Evolutionary conservation across 768 basidiomycete species (phyloP), one percentile per base, ranked within the genome.

Genomic region (Chalciporus sphaerocephalus): DNA sequence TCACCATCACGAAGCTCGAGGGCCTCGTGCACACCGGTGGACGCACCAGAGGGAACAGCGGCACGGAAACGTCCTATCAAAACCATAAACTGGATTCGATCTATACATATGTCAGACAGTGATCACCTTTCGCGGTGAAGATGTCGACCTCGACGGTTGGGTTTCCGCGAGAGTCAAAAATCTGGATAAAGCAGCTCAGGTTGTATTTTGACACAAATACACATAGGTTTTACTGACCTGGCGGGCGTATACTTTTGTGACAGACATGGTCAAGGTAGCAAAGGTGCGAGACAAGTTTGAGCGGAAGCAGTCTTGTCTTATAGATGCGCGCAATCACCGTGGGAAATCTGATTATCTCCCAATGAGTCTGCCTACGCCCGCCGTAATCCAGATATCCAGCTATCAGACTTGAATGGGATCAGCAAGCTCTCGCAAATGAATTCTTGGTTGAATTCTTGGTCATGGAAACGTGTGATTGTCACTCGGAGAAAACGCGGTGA

Each of bases 141-240:
- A 94, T 73, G 67, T 94, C 91, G 66, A 92, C 91, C 73, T 92
- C 93, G 64, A 96, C 91, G 61, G 93, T 95, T 60, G 90, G 92
- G 80, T 97, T 93, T 59, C 93, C 94, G 65, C 95, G 92, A 64
- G 93, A 97, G 79, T 98, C 95, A 69, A 96, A 98, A 83, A 98
- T 95, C 95, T 97, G 61, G 1, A 21, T 20, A 35, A 49, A 44
- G 17, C 1, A 25, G 46, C 38, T 68, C 51, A 53, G 45, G 30
- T 35, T 28, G 33, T 21, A 6, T 37, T 27, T 34, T 6, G 16
- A 30, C 40, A 34, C 25, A 23, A 28, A 42, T 33, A 49, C 35
- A 34, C 46, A 12, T 27, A 27, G 42, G 25, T 18, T 18, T 15
- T 15, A 27, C 65, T 51, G 70, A 90, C 92, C 85, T 94, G 92